Percentiles rank a stretch among this genome's conserved stretches.
phyloP scores from a whole-genome alignment of 1,284 basidiomycete genomes.

The Cutaneotrichosporon sp. region DNA sequence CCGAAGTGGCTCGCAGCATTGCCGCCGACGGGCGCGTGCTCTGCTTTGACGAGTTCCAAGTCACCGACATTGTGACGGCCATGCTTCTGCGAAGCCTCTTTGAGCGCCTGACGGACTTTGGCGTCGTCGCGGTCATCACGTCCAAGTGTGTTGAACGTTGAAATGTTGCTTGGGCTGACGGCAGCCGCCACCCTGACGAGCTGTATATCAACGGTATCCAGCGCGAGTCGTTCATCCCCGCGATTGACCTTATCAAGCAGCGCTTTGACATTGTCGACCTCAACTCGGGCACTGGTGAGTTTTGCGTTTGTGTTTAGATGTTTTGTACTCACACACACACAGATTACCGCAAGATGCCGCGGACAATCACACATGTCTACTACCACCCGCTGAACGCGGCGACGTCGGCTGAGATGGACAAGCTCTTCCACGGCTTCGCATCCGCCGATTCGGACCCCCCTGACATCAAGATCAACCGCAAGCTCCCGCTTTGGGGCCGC shows the following conservation, averaged over 20 bases:
- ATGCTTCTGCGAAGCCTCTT: conserved; percentile 93
- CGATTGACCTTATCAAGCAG: conserved; percentile 88
- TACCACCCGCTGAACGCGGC: conserved; percentile 72
- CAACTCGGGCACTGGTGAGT: conserved; percentile 84
- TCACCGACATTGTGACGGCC: conserved; percentile 97
- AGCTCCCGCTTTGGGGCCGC: conserved; percentile 85
- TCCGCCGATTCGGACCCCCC: conserved; percentile 56
- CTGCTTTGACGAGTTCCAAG: conserved; percentile 99
- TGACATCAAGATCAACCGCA: conserved; percentile 62
- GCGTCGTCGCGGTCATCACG: conserved; percentile 92
- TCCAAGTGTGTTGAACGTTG: conserved; percentile 75
- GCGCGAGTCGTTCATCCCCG: conserved; percentile 90
- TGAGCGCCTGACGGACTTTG: conserved; percentile 78
- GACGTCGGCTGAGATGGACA: conserved; percentile 64
- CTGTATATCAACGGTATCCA: conserved; percentile 99
- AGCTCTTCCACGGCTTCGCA: conserved; percentile 71
- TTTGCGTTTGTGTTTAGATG: conserved; percentile 7
- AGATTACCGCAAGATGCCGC: conserved; percentile 91
- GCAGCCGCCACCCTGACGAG: conserved; percentile 91
- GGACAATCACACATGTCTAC: conserved; percentile 88
- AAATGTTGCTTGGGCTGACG: conserved; percentile 10
- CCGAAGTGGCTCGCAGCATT: conserved; percentile 83
- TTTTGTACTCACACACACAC: conserved; percentile 10
- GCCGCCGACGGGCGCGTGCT: conserved; percentile 81
- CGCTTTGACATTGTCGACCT: conserved; percentile 85